These are phyloP conservation scores for Xenoacremonium recifei DNA, from an alignment of 2,329 filamentous ascomycete genomes.

Conservation along the genomic window DNA sequence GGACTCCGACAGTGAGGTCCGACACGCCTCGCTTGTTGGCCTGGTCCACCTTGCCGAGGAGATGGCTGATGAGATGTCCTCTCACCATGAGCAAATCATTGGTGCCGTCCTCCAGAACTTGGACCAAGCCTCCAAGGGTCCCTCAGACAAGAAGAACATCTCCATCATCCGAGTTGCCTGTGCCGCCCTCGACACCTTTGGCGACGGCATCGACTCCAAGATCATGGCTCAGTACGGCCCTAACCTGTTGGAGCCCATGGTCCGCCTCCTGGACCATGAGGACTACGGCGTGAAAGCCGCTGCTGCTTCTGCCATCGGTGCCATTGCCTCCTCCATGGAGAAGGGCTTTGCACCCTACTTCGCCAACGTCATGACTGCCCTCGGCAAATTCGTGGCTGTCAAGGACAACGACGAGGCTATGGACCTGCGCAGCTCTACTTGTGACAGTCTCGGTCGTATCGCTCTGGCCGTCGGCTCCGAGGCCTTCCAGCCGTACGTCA, in stretches of 20 bases:
- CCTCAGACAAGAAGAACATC: slow-evolving; percentile 71
- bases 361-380: slow-evolving; percentile 82
- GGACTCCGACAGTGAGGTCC: slow-evolving; percentile 80
- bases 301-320: slow-evolving; percentile 84
- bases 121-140: slow-evolving; percentile 70
- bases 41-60: slow-evolving; percentile 91
- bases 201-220: slow-evolving; percentile 76
- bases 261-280: slow-evolving; percentile 76
- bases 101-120: slow-evolving; percentile 85
- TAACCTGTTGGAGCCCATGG: slow-evolving; percentile 81
- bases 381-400: slow-evolving; percentile 78
- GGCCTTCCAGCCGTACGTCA: slow-evolving; percentile 87
- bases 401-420: slow-evolving; percentile 90
- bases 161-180: slow-evolving; percentile 88
- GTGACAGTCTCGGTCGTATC: slow-evolving; percentile 91
- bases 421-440: slow-evolving; percentile 83
- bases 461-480: slow-evolving; percentile 82
- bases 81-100: slow-evolving; percentile 82
- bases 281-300: slow-evolving; percentile 89
- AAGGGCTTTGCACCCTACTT: slow-evolving; percentile 89
- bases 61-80: slow-evolving; percentile 83
- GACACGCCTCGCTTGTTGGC: slow-evolving; percentile 82
- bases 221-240: slow-evolving; percentile 80
- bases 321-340: slow-evolving; percentile 83
- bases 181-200: slow-evolving; percentile 86